Conservation (phyloP, 345 rosid genomes). For the Lumnitzera littorea region DNA sequence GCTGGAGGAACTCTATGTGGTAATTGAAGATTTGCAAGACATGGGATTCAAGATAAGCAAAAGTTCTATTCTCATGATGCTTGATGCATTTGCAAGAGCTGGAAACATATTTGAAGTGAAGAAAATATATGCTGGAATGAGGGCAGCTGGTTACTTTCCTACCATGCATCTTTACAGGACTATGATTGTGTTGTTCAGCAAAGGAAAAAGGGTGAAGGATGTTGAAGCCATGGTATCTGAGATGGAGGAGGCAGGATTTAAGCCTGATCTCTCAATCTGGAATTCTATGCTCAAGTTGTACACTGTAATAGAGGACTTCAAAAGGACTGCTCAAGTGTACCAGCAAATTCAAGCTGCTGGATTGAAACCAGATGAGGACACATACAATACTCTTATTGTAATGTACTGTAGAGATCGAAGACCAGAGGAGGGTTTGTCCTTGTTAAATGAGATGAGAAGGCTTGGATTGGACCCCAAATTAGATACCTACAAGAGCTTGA, state of each 20-base stretch:
- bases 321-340: constrained; percentile 60
- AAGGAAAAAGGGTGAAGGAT: constrained; percentile 73
- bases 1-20: constrained; percentile 77
- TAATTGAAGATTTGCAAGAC: constrained; percentile 88
- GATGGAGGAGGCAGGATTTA: constrained; percentile 86
- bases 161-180: constrained; percentile 89
- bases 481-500: constrained; percentile 87
- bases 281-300: constrained; percentile 85
- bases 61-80: constrained; percentile 83
- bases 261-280: constrained; percentile 77
- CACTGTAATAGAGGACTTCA: constrained; percentile 65
- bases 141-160: constrained; percentile 90
- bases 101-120: constrained; percentile 84
- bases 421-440: constrained; percentile 72
- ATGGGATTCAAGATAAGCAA: constrained; percentile 90
- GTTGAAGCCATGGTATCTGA: constrained; percentile 84
- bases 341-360: constrained; percentile 59
- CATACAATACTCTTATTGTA: constrained; percentile 70
- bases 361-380: constrained; percentile 75
- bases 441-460: constrained; percentile 77
- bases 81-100: constrained; percentile 74
- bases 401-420: constrained; percentile 89
- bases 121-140: constrained; percentile 92
- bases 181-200: constrained; percentile 66
- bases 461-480: constrained; percentile 64